A percentile compares a stretch with the other conserved stretches of the same genome.
phyloP scores from a whole-genome alignment of 495 filamentous ascomycete genomes.

The Aspergillus sclerotiicarbonarius region DNA sequence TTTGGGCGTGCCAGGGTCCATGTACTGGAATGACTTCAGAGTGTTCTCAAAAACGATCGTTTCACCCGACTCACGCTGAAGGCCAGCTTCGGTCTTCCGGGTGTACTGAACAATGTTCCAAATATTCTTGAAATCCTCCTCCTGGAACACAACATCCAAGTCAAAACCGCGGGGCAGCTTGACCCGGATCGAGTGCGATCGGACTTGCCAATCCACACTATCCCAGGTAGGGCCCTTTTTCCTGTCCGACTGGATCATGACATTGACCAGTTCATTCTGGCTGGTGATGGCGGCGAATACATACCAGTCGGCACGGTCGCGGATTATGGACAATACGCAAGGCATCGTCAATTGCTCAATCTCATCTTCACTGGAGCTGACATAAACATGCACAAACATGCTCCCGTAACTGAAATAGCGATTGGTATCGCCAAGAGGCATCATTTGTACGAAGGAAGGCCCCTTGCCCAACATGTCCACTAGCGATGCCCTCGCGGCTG shows the following conservation, averaged over 20 bases:
- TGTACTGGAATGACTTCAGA: conserved; percentile 69
- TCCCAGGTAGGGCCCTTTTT: conserved; percentile 72
- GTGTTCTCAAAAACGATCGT: conserved; percentile 60
- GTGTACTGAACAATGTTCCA: conserved; percentile 83
- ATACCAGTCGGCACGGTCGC: conserved; percentile 63
- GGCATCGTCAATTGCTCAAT: conserved; percentile 63
- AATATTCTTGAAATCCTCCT: conserved; percentile 69
- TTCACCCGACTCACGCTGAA: conserved; percentile 66
- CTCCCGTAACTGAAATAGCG: conserved; percentile 71
- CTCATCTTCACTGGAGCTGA: conserved; percentile 65
- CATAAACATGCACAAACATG: conserved; percentile 65
- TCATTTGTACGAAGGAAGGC: conserved; percentile 57
- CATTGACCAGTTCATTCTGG: conserved; percentile 71
- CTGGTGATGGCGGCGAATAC: conserved; percentile 68
- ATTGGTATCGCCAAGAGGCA: conserved; percentile 70
- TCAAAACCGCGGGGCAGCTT: conserved; percentile 67
- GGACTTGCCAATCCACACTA: conserved; percentile 71
- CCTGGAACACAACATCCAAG: conserved; percentile 63
- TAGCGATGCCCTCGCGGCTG: conserved; percentile 48
- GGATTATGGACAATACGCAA: conserved; percentile 69
- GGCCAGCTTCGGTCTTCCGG: conserved; percentile 63
- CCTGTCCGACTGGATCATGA: conserved; percentile 68
- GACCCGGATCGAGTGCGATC: conserved; percentile 58
- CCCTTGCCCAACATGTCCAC: conserved; percentile 34
- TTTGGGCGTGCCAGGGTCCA: conserved; percentile 63